Base-by-base conservation (phyloP, 2,329 filamentous ascomycete species). In the Penicillium sp. region DNA sequence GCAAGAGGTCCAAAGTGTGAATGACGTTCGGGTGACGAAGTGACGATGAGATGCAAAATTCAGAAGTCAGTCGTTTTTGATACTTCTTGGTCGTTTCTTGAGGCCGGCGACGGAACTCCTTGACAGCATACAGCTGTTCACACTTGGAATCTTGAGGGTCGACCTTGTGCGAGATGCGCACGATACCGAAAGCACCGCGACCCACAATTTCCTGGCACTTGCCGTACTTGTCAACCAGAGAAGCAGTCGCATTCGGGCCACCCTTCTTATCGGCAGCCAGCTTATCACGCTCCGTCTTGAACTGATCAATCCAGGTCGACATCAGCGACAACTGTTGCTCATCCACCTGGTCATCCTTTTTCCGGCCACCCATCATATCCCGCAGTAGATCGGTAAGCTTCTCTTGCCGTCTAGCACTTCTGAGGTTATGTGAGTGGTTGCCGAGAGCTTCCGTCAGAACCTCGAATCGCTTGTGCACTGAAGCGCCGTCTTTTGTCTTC, bases 121-220 rank as follows among this genome's bases (percentile, higher is more conserved):
- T 99, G 71, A 99, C 93, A 38, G 94, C 94, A 71, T 94, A 99
- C 10, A 99, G 83, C 78, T 96, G 93, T 78, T 97, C 94, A 57
- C 83, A 81, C 68, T 84, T 87, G 31, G 82, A 82, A 66, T 91
- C 89, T 68, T 88, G 90, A 15, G 91, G 89, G 60, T 96, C 84
- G 60, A 91, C 89, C 79, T 99, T 99, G 84, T 97, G 94, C 17
- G 93, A 96, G 75, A 97, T 96, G 60, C 94, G 87, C 63, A 99
- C 94, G 62, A 99, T 96, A 57, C 94, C 94, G 75, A 99, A 99
- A 42, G 94, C 94, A 60, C 94, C 94, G 38, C 93, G 91, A 21
- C 94, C 94, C 25, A 99, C 91, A 35, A 99, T 87, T 75, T 99
- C 94, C 72, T 97, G 93, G 73, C 94, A 97, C 78, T 97, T 97